A percentile compares a stretch with the other conserved stretches of the same genome.
These are phyloP conservation scores for Neofusicoccum sp. DNA, from an alignment of 2,329 filamentous ascomycete genomes.

Conservation along the genomic window DNA sequence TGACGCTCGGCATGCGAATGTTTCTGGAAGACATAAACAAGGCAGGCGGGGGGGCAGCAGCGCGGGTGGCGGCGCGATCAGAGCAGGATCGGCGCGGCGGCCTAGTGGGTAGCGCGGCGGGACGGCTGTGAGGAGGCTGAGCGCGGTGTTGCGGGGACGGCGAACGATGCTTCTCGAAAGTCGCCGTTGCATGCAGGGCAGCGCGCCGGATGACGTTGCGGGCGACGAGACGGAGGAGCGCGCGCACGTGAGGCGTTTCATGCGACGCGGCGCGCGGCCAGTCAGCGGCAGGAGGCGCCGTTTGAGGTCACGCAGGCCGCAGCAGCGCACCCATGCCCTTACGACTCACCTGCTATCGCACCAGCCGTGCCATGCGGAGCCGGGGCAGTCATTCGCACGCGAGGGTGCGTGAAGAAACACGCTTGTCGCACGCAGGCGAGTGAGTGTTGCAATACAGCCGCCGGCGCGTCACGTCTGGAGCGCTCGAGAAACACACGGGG, in stretches of 20 bases:
- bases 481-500: neutral
- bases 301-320: conserved; percentile 1
- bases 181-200: conserved; percentile 4
- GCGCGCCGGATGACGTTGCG: conserved; percentile 1
- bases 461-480: neutral
- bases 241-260: conserved; percentile 3
- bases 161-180: conserved; percentile 14
- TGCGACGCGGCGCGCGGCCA: neutral
- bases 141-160: conserved; percentile 13
- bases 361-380: neutral
- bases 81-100: neutral
- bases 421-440: too few relatives aligned
- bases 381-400: too few relatives aligned
- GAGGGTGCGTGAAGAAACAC: too few relatives aligned
- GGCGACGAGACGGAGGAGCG: neutral
- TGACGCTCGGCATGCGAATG: conserved; percentile 9
- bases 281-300: neutral
- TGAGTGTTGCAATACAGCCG: too few relatives aligned
- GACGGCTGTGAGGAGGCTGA: conserved; percentile 14
- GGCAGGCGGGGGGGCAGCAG: neutral
- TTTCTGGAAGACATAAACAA: conserved; percentile 1
- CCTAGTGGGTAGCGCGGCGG: neutral
- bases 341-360: neutral
- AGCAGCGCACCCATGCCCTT: neutral
- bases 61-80: neutral